phyloP scores from a whole-genome alignment of 371 early-diverging fungal species.

The Mortierella sp. region DNA sequence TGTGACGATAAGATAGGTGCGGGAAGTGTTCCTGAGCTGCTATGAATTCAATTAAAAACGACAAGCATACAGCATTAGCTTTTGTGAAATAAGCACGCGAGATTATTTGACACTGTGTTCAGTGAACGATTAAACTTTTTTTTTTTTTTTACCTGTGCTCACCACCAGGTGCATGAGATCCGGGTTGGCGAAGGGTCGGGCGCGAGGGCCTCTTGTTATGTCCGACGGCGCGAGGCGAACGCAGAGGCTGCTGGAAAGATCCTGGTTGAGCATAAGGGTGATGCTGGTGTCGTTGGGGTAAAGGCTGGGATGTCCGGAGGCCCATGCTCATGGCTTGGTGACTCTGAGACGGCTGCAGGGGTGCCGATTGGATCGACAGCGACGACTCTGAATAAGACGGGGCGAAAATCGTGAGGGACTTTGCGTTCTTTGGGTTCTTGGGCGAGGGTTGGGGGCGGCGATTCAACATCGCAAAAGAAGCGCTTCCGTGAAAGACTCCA shows the following conservation, averaged over 20 bases:
- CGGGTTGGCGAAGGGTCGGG: conserved; percentile 32
- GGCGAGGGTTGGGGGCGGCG: conserved; percentile 48
- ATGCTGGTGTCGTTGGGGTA: conserved; percentile 41
- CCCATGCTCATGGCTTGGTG: conserved; percentile 55
- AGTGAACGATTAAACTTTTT: too few relatives aligned
- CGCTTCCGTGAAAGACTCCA: conserved; percentile 53
- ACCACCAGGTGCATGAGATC: conserved; percentile 18
- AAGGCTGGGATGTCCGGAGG: conserved; percentile 44
- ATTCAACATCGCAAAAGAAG: conserved; percentile 44
- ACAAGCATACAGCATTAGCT: too few relatives aligned
- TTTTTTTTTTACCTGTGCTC: conserved; percentile 15
- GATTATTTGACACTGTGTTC: too few relatives aligned
- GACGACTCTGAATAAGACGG: conserved; percentile 70
- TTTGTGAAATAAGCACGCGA: too few relatives aligned
- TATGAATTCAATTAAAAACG: neutral
- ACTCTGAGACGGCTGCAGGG: conserved; percentile 63
- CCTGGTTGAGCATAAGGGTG: conserved; percentile 51
- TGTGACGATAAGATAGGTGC: conserved; percentile 55
- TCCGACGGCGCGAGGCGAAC: conserved; percentile 37
- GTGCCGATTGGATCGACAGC: conserved; percentile 69
- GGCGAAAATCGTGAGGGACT: conserved; percentile 70
- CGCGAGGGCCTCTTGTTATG: conserved; percentile 38
- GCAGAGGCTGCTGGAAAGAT: conserved; percentile 40
- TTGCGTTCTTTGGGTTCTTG: conserved; percentile 65
- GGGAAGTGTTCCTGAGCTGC: conserved; percentile 51